A percentile compares a stretch with the other conserved stretches of the same genome.
phyloP scores from a whole-genome alignment of 306 rosid genomes.

The Alnus glutinosa region DNA sequence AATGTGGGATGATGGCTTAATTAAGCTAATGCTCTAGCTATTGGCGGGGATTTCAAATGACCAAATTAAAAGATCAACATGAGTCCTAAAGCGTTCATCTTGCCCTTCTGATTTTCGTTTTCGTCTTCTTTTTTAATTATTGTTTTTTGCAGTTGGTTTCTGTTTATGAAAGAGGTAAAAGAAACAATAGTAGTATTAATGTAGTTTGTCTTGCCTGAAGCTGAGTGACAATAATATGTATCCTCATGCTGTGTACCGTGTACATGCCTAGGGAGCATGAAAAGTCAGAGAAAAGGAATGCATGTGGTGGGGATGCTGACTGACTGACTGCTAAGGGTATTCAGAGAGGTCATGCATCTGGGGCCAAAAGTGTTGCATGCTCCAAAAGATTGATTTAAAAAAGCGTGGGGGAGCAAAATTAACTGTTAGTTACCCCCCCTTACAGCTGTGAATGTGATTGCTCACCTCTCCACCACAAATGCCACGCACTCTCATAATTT shows the following conservation, averaged over 20 bases:
- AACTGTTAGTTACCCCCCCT: background rate
- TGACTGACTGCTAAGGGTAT: background rate
- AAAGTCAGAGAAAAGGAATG: slow-evolving; percentile 15
- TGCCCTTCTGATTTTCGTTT: background rate
- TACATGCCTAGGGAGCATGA: slow-evolving; percentile 19
- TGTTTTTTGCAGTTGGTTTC: background rate
- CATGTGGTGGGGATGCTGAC: slow-evolving; percentile 11
- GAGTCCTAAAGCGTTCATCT: background rate
- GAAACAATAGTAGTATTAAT: background rate
- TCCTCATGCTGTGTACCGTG: slow-evolving; percentile 30
- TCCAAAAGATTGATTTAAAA: slow-evolving; percentile 17
- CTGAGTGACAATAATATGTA: slow-evolving; percentile 18
- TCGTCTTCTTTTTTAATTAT: background rate
- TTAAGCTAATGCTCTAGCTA: no score
- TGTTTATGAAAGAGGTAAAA: slow-evolving; percentile 7
- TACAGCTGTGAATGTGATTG: slow-evolving; percentile 28
- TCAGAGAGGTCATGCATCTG: slow-evolving; percentile 15
- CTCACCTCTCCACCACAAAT: background rate
- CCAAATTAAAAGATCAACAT: background rate
- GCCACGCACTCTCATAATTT: no score
- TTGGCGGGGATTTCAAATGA: no score
- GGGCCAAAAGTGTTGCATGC: slow-evolving; percentile 27
- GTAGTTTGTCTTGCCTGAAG: slow-evolving; percentile 20
- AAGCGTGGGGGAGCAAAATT: slow-evolving; percentile 8
- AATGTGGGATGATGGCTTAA: background rate